phyloP scores from a whole-genome alignment of 352 stramenopile genomes.

The Phytopythium kandeliae region DNA sequence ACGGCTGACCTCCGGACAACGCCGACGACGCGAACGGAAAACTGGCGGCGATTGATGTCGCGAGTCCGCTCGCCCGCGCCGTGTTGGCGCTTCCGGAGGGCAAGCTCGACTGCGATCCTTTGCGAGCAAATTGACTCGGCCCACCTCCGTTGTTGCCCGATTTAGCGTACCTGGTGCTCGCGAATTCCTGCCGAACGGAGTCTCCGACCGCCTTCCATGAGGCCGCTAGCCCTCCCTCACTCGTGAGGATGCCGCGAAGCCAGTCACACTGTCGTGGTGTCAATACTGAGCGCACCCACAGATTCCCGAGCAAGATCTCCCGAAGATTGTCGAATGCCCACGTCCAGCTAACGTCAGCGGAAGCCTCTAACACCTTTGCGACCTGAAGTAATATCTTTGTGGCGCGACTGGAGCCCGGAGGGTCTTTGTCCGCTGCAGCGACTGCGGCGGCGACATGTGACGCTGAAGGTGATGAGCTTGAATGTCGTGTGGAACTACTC shows the following conservation, averaged over 20 bases:
- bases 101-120: conserved; percentile 2
- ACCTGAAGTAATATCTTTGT: conserved; percentile 14
- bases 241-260: conserved; percentile 23
- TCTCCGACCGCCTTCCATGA: conserved; percentile 45
- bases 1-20: neutral
- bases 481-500: neutral
- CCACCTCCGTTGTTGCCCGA: neutral
- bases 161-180: conserved; percentile 14
- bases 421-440: no score
- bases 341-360: conserved; percentile 36
- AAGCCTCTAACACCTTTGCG: conserved; percentile 21
- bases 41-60: conserved; percentile 6
- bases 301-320: conserved; percentile 30
- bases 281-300: conserved; percentile 31
- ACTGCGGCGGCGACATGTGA: neutral
- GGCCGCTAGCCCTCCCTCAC: conserved; percentile 27
- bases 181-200: conserved; percentile 56
- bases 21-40: conserved; percentile 18
- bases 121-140: neutral
- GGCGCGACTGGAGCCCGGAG: neutral
- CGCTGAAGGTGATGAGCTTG: neutral
- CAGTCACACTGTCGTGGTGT: conserved; percentile 16
- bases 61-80: neutral
- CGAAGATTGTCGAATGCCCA: conserved; percentile 29
- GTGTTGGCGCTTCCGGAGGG: neutral